Conservation (phyloP, 768 basidiomycete species). For the Hebeloma cylindrosporum region DNA sequence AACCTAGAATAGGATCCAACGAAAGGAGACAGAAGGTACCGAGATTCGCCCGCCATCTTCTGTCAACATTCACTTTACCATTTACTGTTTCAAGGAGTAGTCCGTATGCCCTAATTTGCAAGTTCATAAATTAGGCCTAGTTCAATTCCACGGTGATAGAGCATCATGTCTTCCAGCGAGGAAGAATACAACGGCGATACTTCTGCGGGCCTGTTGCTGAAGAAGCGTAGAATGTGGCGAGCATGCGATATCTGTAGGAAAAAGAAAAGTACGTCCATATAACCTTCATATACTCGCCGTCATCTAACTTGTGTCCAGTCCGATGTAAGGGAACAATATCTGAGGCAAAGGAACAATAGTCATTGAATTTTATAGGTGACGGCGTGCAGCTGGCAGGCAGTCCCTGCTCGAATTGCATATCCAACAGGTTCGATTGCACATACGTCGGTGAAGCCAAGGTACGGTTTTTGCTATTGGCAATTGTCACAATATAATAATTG, state of each 20-base stretch:
- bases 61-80: too few relatives aligned
- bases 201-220: slow-evolving; percentile 33
- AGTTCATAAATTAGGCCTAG: too few relatives aligned
- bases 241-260: slow-evolving; percentile 83
- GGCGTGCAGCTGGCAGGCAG: slow-evolving; percentile 69
- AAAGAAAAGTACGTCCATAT: slow-evolving; percentile 72
- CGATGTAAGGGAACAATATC: too few relatives aligned
- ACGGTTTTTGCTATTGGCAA: slow-evolving; percentile 21
- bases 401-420: slow-evolving; percentile 66
- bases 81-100: too few relatives aligned
- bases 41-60: too few relatives aligned
- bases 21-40: too few relatives aligned
- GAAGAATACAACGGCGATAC: slow-evolving; percentile 52
- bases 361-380: slow-evolving; percentile 57
- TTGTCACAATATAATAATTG: slow-evolving; percentile 5
- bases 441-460: slow-evolving; percentile 73
- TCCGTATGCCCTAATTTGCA: too few relatives aligned
- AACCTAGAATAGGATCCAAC: too few relatives aligned
- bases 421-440: slow-evolving; percentile 64
- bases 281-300: slow-evolving; percentile 9
- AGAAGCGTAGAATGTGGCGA: slow-evolving; percentile 72
- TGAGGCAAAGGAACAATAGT: slow-evolving; percentile 60
- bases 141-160: slow-evolving; percentile 4
- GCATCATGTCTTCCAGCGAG: slow-evolving; percentile 62
- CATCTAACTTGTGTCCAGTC: slow-evolving; percentile 8